A percentile compares a stretch with the other conserved stretches of the same genome.
Conservation (phyloP, 768 basidiomycete species). For the Omphalotus guepiniiformis region DNA sequence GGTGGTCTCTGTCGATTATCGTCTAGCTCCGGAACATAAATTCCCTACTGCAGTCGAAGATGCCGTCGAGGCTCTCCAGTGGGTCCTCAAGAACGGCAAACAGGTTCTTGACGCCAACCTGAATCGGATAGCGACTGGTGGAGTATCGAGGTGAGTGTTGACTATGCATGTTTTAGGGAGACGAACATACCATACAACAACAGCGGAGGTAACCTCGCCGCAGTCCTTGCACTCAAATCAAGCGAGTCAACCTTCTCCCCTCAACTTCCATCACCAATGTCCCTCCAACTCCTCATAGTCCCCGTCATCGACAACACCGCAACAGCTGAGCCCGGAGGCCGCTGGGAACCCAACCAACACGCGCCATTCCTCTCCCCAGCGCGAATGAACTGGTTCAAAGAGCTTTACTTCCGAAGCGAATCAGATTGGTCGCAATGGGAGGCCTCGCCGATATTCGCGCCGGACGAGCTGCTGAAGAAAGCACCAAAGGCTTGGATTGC, state of each 20-base stretch:
- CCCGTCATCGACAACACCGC: slow-evolving; percentile 73
- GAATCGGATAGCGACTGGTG: slow-evolving; percentile 59
- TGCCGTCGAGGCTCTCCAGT: slow-evolving; percentile 58
- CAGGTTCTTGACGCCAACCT: slow-evolving; percentile 43
- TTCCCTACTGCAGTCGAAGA: slow-evolving; percentile 74
- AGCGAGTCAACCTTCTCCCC: slow-evolving; percentile 23
- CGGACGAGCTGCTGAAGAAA: slow-evolving; percentile 45
- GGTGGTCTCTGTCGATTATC: slow-evolving; percentile 67
- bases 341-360: slow-evolving; percentile 54
- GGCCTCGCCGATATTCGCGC: slow-evolving; percentile 65
- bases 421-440: slow-evolving; percentile 62
- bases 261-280: slow-evolving; percentile 45
- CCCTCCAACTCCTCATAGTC: slow-evolving; percentile 63
- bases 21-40: slow-evolving; percentile 64
- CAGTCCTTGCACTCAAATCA: slow-evolving; percentile 62
- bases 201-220: slow-evolving; percentile 70
- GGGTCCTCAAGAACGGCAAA: slow-evolving; percentile 50
- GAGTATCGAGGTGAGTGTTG: slow-evolving; percentile 55
- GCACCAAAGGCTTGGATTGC: slow-evolving; percentile 58
- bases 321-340: slow-evolving; percentile 27
- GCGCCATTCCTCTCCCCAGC: slow-evolving; percentile 55
- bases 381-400: slow-evolving; percentile 72
- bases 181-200: not conserved
- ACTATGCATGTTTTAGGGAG: not conserved
- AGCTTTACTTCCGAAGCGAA: slow-evolving; percentile 61